Evolutionary conservation across 1,139 yeast genomes (phyloP), one percentile per base, ranked within the genome.

Genomic region (Taphrina populina): DNA sequence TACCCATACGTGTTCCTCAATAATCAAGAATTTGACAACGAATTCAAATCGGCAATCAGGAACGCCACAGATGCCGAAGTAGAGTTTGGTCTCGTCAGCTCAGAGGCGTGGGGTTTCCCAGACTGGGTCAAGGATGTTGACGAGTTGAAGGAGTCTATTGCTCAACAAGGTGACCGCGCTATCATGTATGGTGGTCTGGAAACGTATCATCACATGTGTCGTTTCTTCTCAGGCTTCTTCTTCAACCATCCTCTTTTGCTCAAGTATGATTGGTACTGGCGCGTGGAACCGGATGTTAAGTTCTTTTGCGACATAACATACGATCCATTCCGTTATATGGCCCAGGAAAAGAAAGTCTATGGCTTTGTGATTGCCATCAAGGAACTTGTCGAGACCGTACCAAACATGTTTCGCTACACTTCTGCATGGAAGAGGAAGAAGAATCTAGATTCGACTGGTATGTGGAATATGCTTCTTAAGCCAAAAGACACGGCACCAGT

Each of bases 1-100:
- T 90, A 90, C 67, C 96, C 96, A 0, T 90, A 94, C 82, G 83
- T 86, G 1, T 86, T 90, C 63, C 69, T 90, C 36, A 90, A 88
- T 67, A 87, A 90, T 67, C 85, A 80, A 59, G 82, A 81, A 15
- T 88, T 88, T 64, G 74, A 76, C 11, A 77, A 78, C 0, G 78
- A 80, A 27, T 88, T 90, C 68, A 79, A 78, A 63, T 62, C 63
- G 0, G 70, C 73, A 0, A 81, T 86, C 1, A 52, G 63, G 11
- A 66, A 75, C 37, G 71, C 77, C 47, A 80, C 88, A 0, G 71
- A 76, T 5, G 77, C 87, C 0, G 69, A 73, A n/a, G 81, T 82
- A 44, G 79, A 79, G 64, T 88, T 83, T 69, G 92, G 90, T 0
- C 60, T 67, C 6, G 76, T 84, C 2, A 76, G 77, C 0, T 59